Conservation (phyloP, 192 early-diverging fungal species). For the Rhizoclosmatium globosum region DNA sequence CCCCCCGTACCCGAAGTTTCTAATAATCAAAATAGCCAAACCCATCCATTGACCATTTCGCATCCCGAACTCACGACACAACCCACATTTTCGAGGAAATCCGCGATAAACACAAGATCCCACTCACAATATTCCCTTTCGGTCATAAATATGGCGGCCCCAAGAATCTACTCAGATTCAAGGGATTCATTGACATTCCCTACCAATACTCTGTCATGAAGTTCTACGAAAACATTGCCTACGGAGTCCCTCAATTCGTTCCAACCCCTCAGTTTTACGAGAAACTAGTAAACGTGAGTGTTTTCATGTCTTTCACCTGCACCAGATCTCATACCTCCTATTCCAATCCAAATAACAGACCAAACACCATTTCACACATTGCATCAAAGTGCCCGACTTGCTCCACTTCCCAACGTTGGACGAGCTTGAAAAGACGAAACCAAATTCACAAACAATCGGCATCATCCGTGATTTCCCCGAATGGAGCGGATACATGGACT, state of each 20-base stretch:
- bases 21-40: neutral
- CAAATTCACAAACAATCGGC: neutral
- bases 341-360: neutral
- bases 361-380: constrained; percentile 16
- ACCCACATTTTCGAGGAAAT: constrained; percentile 22
- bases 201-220: constrained; percentile 42
- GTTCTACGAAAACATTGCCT: constrained; percentile 40
- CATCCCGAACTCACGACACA: constrained; percentile 30
- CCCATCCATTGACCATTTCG: constrained; percentile 1
- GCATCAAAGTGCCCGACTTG: constrained; percentile 1
- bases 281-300: constrained; percentile 9
- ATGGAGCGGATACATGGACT: constrained; percentile 7
- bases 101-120: constrained; percentile 7
- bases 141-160: constrained; percentile 37
- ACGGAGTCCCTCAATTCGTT: constrained; percentile 27
- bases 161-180: constrained; percentile 31
- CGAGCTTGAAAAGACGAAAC: too few species aligned
- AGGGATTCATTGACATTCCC: constrained; percentile 36
- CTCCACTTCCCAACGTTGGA: constrained; percentile 4
- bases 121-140: constrained; percentile 32
- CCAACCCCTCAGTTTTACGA: constrained; percentile 29
- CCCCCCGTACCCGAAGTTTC: too few species aligned
- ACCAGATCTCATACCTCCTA: neutral
- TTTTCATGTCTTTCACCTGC: neutral
- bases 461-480: constrained; percentile 12